Base-by-base conservation (phyloP, 139 green algal genomes). In the Yamagishiella unicocca region DNA sequence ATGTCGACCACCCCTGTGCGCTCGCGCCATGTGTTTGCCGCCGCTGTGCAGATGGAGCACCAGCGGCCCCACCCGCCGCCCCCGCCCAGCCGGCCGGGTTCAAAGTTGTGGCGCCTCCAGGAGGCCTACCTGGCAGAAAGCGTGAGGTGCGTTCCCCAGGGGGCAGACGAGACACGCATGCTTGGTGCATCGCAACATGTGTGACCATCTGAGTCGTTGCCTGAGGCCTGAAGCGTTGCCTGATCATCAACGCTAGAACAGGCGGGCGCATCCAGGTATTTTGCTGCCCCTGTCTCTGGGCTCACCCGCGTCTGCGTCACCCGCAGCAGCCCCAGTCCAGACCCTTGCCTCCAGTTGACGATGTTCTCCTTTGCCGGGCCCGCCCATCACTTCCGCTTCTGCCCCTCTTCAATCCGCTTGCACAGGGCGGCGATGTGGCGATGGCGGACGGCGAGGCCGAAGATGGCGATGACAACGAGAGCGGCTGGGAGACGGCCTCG, bases 401-500 rank as follows among this genome's bases (percentile, higher is more conserved):
- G 12, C 50, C 50, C 50, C 50, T 17, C 50, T 58, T 17, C 50
- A 58, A 17, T 12, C 19, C n/a, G 58, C 58, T 27, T n/a, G n/a
- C n/a, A n/a, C 70, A 78, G 70, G 70, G 70, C 2, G 43, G 10
- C 8, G 72, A 80, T 42, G 43, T 31, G 27, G 14, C 37, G 24
- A 84, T 84, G 77, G 55, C 73, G 71, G 92, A 88, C 25, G 90
- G 81, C n/a, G 88, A 73, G 14, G 89, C 85, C 8, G 89, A 87
- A 1, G 92, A 92, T 10, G 91, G 93, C 2, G 89, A 89, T 2
- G 92, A 92, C 22, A 90, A 94, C 22, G 89, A 87, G 27, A 91
- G 84, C 25, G 93, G 92, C 22, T 98, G 94, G 94, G 95, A 98
- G 90, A 97, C 95, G 24, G 95, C 94, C 0, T 96, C 91, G 14